Evolutionary conservation across 2,329 filamentous ascomycete species (phyloP).

Genomic region (Cladosporium sp.): DNA sequence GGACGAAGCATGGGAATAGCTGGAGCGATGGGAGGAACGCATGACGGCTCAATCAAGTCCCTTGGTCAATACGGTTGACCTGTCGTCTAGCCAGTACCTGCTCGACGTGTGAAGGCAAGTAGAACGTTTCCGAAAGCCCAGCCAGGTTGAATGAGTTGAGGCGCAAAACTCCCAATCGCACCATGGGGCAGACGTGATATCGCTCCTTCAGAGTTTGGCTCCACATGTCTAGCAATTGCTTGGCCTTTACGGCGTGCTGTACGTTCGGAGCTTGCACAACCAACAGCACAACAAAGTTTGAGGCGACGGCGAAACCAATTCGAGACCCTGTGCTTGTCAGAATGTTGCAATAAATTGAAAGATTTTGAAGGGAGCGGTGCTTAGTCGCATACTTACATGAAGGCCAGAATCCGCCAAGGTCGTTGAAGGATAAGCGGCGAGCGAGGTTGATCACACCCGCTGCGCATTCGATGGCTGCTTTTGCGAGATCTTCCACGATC

Average conservation of each 20-base stretch:
- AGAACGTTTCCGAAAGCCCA: constrained; percentile 8
- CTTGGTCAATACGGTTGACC: background rate
- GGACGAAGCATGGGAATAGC: background rate
- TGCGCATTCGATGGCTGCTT: constrained; percentile 3
- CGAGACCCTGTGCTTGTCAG: constrained; percentile 10
- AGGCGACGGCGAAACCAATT: constrained; percentile 13
- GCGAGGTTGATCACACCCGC: constrained; percentile 9
- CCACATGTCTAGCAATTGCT: constrained; percentile 14
- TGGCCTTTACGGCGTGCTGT: constrained; percentile 6
- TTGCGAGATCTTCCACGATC: constrained; percentile 5
- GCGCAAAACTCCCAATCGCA: constrained; percentile 6
- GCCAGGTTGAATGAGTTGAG: background rate
- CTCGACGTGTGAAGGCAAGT: constrained; percentile 10
- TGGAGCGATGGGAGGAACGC: background rate
- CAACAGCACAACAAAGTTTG: constrained; percentile 10
- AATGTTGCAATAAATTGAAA: background rate
- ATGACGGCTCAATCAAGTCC: background rate
- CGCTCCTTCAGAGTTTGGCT: background rate
- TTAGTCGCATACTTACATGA: constrained; percentile 9
- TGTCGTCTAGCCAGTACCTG: constrained; percentile 3
- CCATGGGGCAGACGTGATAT: constrained; percentile 1
- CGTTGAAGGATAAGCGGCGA: background rate
- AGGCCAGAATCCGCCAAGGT: constrained; percentile 9
- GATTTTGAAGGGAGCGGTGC: background rate
- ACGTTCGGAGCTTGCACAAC: constrained; percentile 8